These are phyloP conservation scores for Suhomyces bokatorum DNA, from an alignment of 1,139 yeast species.

Conservation along the genomic window DNA sequence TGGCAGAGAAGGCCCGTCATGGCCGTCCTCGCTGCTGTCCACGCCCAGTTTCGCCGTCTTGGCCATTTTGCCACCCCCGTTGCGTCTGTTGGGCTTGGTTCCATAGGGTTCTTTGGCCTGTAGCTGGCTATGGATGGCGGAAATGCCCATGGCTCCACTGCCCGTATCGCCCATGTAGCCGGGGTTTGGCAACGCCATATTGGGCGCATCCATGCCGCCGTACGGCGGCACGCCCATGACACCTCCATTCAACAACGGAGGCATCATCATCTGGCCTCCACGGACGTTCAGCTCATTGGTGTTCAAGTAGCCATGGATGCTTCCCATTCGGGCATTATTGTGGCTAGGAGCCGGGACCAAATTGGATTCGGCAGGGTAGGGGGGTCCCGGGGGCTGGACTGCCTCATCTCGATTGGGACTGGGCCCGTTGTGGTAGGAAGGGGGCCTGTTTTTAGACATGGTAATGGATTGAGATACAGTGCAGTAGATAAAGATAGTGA, in stretches of 20 bases:
- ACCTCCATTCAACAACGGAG: neutral
- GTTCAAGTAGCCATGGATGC: neutral
- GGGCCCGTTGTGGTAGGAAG: neutral
- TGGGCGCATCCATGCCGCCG: neutral
- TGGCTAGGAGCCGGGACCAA: neutral
- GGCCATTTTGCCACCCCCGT: too few species aligned
- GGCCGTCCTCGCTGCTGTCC: neutral
- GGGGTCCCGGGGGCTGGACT: neutral
- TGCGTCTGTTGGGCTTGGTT: too few species aligned
- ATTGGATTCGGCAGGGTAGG: neutral
- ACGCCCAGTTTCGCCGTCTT: neutral
- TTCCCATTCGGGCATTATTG: neutral
- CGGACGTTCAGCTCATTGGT: constrained; percentile 5
- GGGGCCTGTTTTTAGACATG: neutral
- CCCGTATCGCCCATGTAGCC: neutral
- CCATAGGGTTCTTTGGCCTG: too few species aligned
- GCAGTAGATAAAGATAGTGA: neutral
- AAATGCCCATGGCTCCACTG: neutral
- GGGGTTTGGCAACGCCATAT: neutral
- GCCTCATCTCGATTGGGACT: neutral
- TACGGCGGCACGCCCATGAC: neutral
- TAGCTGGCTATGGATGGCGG: neutral
- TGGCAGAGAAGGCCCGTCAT: neutral
- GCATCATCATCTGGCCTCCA: neutral
- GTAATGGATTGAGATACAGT: neutral